Conservation (phyloP, 192 early-diverging fungal species). For the Mortierella antarctica region DNA sequence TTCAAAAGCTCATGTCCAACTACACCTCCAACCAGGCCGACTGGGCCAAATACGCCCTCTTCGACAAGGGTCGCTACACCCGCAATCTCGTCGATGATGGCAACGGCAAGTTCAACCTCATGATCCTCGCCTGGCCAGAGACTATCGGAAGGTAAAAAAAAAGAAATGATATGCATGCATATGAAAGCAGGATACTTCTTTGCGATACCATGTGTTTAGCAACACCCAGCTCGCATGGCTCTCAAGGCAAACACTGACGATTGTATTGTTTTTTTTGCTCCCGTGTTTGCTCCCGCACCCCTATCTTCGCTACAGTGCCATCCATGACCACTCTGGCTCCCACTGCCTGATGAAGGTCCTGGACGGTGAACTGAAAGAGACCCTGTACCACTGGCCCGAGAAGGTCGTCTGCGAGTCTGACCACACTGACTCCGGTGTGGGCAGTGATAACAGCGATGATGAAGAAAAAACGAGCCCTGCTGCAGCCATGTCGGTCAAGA, state of each 20-base stretch:
- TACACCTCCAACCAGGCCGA: conserved; percentile 76
- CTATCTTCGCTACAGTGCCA: conserved; percentile 67
- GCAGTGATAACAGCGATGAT: conserved; percentile 36
- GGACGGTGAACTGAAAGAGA: conserved; percentile 83
- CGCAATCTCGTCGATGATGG: conserved; percentile 92
- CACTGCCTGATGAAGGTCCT: conserved; percentile 96
- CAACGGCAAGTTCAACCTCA: conserved; percentile 95
- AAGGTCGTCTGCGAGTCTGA: conserved; percentile 41
- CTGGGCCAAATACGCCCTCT: conserved; percentile 82
- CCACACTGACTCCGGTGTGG: conserved; percentile 42
- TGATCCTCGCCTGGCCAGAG: conserved; percentile 89
- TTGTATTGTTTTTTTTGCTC: conserved; percentile 4
- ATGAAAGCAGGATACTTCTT: not conserved
- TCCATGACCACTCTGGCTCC: conserved; percentile 91
- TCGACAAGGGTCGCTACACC: conserved; percentile 84
- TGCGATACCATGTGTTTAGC: conserved; percentile 12
- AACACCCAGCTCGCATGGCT: not conserved
- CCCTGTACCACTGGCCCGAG: conserved; percentile 82
- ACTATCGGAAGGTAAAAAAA: conserved; percentile 68
- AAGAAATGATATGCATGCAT: not conserved
- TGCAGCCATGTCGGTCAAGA: conserved; percentile 53
- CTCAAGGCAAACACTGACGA: conserved; percentile 4
- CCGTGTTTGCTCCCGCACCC: not conserved
- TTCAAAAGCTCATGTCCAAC: conserved; percentile 73
- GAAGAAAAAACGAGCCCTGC: conserved; percentile 23